Evolutionary conservation across 805 yeast species (phyloP).

Genomic region (Pichia ethanolica): DNA sequence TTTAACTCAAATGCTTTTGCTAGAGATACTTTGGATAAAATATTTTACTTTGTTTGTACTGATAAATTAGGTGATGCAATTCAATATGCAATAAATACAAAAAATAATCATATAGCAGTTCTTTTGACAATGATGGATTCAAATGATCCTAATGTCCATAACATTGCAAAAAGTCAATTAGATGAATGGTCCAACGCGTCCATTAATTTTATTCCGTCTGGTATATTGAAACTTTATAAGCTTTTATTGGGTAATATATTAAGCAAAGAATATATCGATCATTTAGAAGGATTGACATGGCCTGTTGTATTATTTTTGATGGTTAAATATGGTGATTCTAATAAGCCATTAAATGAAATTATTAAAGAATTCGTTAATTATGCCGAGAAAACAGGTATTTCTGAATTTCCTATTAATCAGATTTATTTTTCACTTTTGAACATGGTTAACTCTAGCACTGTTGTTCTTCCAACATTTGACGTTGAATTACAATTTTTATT

Average conservation of each 20-base stretch:
- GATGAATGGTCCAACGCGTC: slow-evolving; percentile 51
- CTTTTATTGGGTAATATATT: slow-evolving; percentile 50
- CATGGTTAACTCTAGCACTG: not conserved
- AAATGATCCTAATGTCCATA: slow-evolving; percentile 49
- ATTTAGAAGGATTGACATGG: slow-evolving; percentile 54
- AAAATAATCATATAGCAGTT: slow-evolving; percentile 64
- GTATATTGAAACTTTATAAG: slow-evolving; percentile 53
- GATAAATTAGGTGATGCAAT: slow-evolving; percentile 60
- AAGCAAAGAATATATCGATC: slow-evolving; percentile 22
- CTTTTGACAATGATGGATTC: slow-evolving; percentile 66
- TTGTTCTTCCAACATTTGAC: slow-evolving; percentile 7
- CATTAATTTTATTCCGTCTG: slow-evolving; percentile 40
- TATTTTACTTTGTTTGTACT: slow-evolving; percentile 43
- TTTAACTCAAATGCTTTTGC: slow-evolving; percentile 7
- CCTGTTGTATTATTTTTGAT: slow-evolving; percentile 48
- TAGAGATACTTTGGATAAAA: slow-evolving; percentile 39
- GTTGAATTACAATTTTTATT: slow-evolving; percentile 21
- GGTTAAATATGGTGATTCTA: slow-evolving; percentile 56
- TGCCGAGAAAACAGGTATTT: slow-evolving; percentile 5
- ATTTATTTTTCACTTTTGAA: slow-evolving; percentile 7
- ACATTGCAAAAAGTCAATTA: slow-evolving; percentile 55
- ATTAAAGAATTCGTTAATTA: slow-evolving; percentile 21
- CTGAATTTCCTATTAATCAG: slow-evolving; percentile 6
- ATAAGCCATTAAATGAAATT: slow-evolving; percentile 27
- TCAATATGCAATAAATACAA: slow-evolving; percentile 48